Evolutionary conservation across 352 stramenopile genomes (phyloP).

Genomic region (Phytophthora crassamura): DNA sequence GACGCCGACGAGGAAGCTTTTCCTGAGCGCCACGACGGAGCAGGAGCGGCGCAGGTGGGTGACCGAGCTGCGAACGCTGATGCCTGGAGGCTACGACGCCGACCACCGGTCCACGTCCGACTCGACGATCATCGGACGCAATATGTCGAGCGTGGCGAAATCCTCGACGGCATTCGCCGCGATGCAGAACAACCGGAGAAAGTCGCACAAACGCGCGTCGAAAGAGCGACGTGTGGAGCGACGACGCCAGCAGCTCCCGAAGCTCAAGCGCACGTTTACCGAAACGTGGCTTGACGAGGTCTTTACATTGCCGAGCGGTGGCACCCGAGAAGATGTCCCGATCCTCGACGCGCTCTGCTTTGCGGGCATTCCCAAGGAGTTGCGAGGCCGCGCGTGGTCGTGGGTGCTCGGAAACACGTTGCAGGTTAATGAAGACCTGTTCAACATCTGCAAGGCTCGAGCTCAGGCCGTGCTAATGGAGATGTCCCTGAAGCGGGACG

Average conservation of each 20-base stretch:
- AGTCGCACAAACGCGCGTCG: slow-evolving; percentile 46
- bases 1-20: slow-evolving; percentile 54
- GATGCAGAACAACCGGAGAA: slow-evolving; percentile 31
- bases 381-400: slow-evolving; percentile 80
- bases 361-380: slow-evolving; percentile 83
- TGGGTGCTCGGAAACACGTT: slow-evolving; percentile 85
- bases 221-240: slow-evolving; percentile 74
- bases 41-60: slow-evolving; percentile 76
- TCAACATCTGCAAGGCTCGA: slow-evolving; percentile 79
- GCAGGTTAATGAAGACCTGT: slow-evolving; percentile 88
- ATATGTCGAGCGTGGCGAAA: slow-evolving; percentile 51
- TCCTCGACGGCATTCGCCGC: slow-evolving; percentile 21
- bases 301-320: slow-evolving; percentile 44
- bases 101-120: slow-evolving; percentile 22
- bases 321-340: slow-evolving; percentile 34
- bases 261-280: slow-evolving; percentile 78
- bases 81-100: slow-evolving; percentile 35
- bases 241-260: slow-evolving; percentile 62
- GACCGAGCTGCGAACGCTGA: slow-evolving; percentile 52
- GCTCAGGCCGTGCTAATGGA: slow-evolving; percentile 79
- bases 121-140: slow-evolving; percentile 42
- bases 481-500: slow-evolving; percentile 75
- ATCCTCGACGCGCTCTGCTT: slow-evolving; percentile 78
- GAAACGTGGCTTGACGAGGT: slow-evolving; percentile 82
- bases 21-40: slow-evolving; percentile 80